Base-by-base conservation (phyloP, 768 basidiomycete genomes). In the Fistulinella prunicolor region DNA sequence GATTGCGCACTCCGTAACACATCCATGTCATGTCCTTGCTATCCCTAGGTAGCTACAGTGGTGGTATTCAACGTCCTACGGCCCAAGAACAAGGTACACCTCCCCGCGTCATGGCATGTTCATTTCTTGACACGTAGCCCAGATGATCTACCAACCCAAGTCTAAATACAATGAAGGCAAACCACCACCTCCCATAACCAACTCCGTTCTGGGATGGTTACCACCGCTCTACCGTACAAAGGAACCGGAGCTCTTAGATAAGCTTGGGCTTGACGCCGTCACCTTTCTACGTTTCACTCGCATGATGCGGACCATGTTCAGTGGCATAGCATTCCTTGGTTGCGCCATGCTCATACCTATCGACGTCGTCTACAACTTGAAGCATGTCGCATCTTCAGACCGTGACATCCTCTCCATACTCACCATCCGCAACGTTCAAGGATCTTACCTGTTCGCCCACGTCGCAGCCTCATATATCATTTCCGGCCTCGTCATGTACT, bases 111-210 rank as follows among this genome's bases (percentile, higher is more conserved):
- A 17, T 16, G 12, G 32, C 32, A 5, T 16, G 35, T 36, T 19
- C 35, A 6, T 19, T 12, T 14, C 13, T 14, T 32, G 13, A 32
- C 6, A n/a, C 17, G 6, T 17, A 4, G n/a, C 34, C 30, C 50
- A 91, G 91, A 80, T 90, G 52, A 82, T 94, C 49, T 95, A 95
- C 62, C 89, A 93, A 64, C 94, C 92, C 53, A 96, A 94, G 70
- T 82, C 90, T 69, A 94, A 94, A 68, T 94, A 90, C 60, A 75
- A 80, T 50, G 86, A 84, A 35, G 67, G 81, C 67, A 90, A 90
- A 64, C 72, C 77, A 22, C 90, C 89, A 24, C 90, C 90, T 7
- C 80, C 81, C 20, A 89, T 95, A 65, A 84, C 84, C 32, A 84
- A 88, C 65, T 84, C 86, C 2, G 65, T 95, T 38, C 80, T 92